Base-by-base conservation (phyloP, 2,329 filamentous ascomycete species). In the Metarhizium brunneum region DNA sequence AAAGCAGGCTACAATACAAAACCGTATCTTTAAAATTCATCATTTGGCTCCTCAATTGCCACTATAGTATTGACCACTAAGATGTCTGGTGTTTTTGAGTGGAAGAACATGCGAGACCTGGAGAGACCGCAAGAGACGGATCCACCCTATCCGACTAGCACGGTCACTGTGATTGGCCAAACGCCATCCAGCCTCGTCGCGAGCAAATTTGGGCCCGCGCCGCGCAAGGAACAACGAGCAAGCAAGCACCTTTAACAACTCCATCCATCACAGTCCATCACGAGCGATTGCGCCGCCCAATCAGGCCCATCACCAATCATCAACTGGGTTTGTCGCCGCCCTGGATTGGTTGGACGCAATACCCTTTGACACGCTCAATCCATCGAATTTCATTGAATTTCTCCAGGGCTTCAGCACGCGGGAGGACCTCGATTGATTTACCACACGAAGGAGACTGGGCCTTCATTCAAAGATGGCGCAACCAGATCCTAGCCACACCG, bases 401-500 rank as follows among this genome's bases (percentile, higher is more conserved):
- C n/a, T 29, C 20, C 25, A 14, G 45, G 7, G 18, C 20, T 30
- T 8, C 18, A 48, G 45, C 25, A 48, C 45, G 20, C 45, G 25
- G 25, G 20, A 14, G 6, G 42, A 16, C n/a, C 45, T 48, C 20
- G 13, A 7, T 48, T 48, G 45, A 48, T 45, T 11, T 20, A 14
- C 45, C 20, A 48, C 20, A 45, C 3, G 45, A 20, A 13, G 20
- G 45, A 48, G 45, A 14, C 56, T 53, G 56, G 45, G 47, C 47
- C 42, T 51, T 43, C 50, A 51, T 48, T 53, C 61, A 69, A 48
- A 43, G 58, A 73, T 74, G 71, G 70, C 71, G 63, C 69, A 72
- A 64, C 65, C 65, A 51, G 72, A 75, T 60, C 72, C 72, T 50
- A 74, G 72, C 61, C 66, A 70, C 63, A 71, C 68, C 62, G 71